These are phyloP conservation scores for Pythium grandisporangium DNA, from an alignment of 352 stramenopile species.

Conservation along the genomic window DNA sequence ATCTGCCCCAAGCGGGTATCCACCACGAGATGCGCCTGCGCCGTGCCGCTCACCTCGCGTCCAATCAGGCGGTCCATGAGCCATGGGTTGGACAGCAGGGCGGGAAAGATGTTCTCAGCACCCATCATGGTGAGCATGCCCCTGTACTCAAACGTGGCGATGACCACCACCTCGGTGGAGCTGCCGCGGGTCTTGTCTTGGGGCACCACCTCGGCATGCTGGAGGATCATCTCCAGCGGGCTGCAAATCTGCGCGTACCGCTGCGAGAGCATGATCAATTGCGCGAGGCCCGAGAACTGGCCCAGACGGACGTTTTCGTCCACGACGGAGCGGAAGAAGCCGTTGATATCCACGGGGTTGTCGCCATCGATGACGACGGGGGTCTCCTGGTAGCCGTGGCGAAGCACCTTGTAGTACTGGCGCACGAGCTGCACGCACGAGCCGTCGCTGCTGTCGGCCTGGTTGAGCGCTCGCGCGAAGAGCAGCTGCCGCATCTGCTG, in stretches of 20 bases:
- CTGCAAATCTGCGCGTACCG: neutral
- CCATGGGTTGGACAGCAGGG: neutral
- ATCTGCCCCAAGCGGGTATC: slow-evolving; percentile 3
- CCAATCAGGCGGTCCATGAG: neutral
- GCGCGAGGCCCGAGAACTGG: neutral
- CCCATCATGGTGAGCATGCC: neutral
- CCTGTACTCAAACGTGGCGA: neutral
- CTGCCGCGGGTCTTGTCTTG: neutral
- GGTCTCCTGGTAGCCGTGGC: slow-evolving; percentile 7
- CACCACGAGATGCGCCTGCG: neutral
- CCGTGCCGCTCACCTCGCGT: neutral
- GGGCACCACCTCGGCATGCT: neutral
- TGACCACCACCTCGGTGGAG: neutral
- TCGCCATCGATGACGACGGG: too few relatives aligned
- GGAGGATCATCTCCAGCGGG: neutral
- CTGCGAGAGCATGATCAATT: slow-evolving; percentile 3
- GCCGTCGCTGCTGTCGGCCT: slow-evolving; percentile 3
- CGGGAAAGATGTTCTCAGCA: neutral
- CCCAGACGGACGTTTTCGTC: slow-evolving; percentile 3
- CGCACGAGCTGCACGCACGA: slow-evolving; percentile 9
- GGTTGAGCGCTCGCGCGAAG: slow-evolving; percentile 5
- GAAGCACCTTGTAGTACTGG: slow-evolving; percentile 8
- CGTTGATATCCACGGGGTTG: neutral
- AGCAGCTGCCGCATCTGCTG: slow-evolving; percentile 18
- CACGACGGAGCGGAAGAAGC: slow-evolving; percentile 2